Evolutionary conservation across 371 early-diverging fungal species (phyloP).

Genomic region (Apophysomyces elegans): DNA sequence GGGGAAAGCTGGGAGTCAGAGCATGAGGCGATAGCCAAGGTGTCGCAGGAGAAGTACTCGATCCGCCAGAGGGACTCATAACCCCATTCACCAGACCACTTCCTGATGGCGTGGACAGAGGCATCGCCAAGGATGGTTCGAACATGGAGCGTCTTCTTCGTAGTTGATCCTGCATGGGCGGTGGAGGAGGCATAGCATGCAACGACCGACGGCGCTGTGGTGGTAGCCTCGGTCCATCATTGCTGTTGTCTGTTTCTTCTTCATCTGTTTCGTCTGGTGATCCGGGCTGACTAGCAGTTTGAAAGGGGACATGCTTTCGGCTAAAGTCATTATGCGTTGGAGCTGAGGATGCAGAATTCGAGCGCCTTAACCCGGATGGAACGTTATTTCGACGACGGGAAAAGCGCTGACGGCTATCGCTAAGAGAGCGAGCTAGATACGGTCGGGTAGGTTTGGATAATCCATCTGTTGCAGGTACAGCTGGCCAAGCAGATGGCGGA

Average conservation of each 20-base stretch:
- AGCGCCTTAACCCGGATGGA: background rate
- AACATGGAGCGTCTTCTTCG: background rate
- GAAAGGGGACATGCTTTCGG: background rate
- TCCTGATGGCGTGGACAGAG: background rate
- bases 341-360: background rate
- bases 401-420: background rate
- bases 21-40: constrained; percentile 1
- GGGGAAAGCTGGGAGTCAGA: background rate
- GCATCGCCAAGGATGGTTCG: background rate
- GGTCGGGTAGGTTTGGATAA: background rate
- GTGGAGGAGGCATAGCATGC: background rate
- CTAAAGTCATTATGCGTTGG: background rate
- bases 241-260: background rate
- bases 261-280: background rate
- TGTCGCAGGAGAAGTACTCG: background rate
- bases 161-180: background rate
- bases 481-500: background rate
- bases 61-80: too few species aligned
- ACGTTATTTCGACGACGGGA: background rate
- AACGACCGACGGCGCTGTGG: background rate
- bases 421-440: background rate
- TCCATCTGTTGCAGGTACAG: background rate
- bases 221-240: background rate
- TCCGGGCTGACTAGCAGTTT: background rate
- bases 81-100: too few species aligned